Evolutionary conservation across 768 basidiomycete genomes (phyloP).

Genomic region (Tephrocybe sp.): DNA sequence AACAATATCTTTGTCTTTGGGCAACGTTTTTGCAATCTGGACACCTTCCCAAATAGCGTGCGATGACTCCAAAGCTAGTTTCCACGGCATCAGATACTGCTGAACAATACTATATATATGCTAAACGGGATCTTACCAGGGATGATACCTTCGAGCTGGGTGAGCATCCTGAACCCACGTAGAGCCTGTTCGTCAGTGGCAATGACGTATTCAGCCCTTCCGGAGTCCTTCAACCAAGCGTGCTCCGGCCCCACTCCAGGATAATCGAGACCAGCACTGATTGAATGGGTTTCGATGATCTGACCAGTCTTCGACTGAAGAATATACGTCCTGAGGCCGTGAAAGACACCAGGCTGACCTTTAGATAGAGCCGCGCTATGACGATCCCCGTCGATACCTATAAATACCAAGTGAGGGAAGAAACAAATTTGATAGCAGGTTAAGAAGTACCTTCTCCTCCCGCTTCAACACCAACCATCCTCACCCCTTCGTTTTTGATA

Average conservation of each 20-base stretch:
- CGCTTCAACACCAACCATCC: constrained; percentile 92
- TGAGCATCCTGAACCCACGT: constrained; percentile 87
- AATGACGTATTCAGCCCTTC: constrained; percentile 87
- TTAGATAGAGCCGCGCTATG: constrained; percentile 94
- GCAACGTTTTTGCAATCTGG: constrained; percentile 76
- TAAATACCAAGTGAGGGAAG: not conserved
- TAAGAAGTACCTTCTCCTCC: constrained; percentile 80
- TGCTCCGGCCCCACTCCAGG: constrained; percentile 98
- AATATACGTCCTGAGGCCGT: constrained; percentile 95
- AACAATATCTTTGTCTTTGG: constrained; percentile 84
- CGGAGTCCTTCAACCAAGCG: constrained; percentile 94
- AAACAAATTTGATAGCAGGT: not conserved
- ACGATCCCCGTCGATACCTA: constrained; percentile 76
- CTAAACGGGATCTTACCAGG: constrained; percentile 54
- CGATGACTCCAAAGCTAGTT: constrained; percentile 84
- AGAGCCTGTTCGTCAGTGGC: constrained; percentile 95
- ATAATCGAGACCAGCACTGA: constrained; percentile 95
- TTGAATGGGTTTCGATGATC: constrained; percentile 95
- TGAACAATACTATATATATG: not conserved
- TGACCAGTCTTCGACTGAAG: constrained; percentile 88
- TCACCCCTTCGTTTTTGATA: constrained; percentile 82
- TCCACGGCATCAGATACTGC: constrained; percentile 5
- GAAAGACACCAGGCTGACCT: constrained; percentile 91
- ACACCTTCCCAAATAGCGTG: constrained; percentile 96
- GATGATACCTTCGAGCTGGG: constrained; percentile 95